Evolutionary conservation across 768 basidiomycete species (phyloP), one percentile per base, ranked within the genome.

Genomic region (Pleurotus sapidus): DNA sequence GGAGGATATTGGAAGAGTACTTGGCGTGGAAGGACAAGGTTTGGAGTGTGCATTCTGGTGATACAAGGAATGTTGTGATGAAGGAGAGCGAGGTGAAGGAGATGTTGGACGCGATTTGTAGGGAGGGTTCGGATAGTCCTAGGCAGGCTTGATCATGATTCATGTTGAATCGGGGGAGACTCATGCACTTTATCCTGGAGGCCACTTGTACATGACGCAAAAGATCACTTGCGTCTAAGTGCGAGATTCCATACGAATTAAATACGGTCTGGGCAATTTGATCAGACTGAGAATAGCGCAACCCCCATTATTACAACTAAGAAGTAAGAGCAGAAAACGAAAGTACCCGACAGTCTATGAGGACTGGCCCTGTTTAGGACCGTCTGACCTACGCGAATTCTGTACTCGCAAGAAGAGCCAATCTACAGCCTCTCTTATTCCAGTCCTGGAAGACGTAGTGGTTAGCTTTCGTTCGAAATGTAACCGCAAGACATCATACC

Each of bases 321-420:
- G 30, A 34, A 34, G 30, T 34, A 34, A 34, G 30, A 34, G 30
- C 30, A 34, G 9, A 11, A 34, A 9, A 34, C 9, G 9, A 34
- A 34, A 11, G 30, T 11, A 34, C 3, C 11, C 30, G 4, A 34
- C 30, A 11, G 30, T 34, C 30, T 23, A n/a, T 3, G 49, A 11
- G 12, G 49, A 23, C 8, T 20, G 18, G 23, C 24, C 30, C 23
- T 51, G 49, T 18, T 34, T 37, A 38, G 49, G 49, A n/a, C 25
- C 51, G 18, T 54, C 51, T 42, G 39, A 39, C 39, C 51, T 54
- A 20, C 51, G 51, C 15, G 51, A 39, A 62, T 94, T 95, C 72
- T 96, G 93, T 4, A 97, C 95, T 0, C 95, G 82, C 55, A 95
- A 84, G 67, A 96, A 96, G 24, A 98, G 67, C 95, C 95, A 98